Evolutionary conservation across 1,284 basidiomycete species (phyloP), one percentile per base, ranked within the genome.

Genomic region (Leccinum subspadiceum): DNA sequence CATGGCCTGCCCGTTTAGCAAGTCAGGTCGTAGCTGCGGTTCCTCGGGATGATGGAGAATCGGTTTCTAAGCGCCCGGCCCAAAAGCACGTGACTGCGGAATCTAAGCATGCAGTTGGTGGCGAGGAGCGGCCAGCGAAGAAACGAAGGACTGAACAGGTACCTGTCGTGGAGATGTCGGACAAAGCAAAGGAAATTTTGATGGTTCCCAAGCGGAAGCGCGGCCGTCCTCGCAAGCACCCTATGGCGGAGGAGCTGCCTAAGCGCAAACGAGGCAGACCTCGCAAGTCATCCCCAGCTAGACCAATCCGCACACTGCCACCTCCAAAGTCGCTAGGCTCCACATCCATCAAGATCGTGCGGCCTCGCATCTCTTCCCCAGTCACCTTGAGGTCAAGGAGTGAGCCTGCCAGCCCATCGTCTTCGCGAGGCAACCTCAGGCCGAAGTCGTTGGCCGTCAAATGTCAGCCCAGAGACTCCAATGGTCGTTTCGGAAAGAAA

Each of bases 1-100:
- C 80, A 3, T 92, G 90, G 90, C 89, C 89, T 17, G 78, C 79
- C 53, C 86, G 89, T 56, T 67, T 83, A 26, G 75, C 81, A 31
- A 73, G 76, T 15, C 81, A 83, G 61, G 84, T 83, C 2, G 70
- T 78, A 8, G 70, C 72, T 15, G 76, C 74, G 60, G 63, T 80
- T 49, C 78, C 81, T 44, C 82, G 83, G 64, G 81, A 84, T 57
- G 77, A 75, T 29, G 79, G 79, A 6, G 84, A 85, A 26, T 76
- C 81, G 6, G 59, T 68, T 13, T 74, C 77, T 15, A 78, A 75
- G 56, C 79, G 80, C 41, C 77, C 81, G 37, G 81, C 79, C 13
- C 79, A 81, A 41, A 83, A 83, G 65, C 76, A 73, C 6, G 70
- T 83, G 15, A 74, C 79, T 3, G 68, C 85, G 22, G 84, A 87